phyloP scores from a whole-genome alignment of 345 rosid species.

The Ceriops tagal region DNA sequence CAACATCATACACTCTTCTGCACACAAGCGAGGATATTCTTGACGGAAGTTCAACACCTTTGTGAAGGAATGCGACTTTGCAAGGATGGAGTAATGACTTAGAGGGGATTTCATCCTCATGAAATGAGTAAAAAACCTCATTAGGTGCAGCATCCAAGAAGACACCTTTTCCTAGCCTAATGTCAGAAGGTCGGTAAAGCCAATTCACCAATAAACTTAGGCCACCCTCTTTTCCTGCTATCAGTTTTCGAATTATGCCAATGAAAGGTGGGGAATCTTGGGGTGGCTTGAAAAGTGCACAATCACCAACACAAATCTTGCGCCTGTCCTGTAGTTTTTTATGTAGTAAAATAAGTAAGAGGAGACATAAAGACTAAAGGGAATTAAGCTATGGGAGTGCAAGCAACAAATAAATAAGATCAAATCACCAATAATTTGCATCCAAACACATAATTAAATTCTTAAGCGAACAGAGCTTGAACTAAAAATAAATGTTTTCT shows the following conservation, averaged over 20 bases:
- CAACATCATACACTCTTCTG: conserved; percentile 74
- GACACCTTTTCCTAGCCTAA: conserved; percentile 83
- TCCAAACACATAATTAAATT: too few relatives aligned
- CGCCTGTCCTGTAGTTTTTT: conserved; percentile 62
- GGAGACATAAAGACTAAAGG: not conserved
- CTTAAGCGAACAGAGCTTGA: too few relatives aligned
- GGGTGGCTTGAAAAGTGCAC: conserved; percentile 85
- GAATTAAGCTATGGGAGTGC: too few relatives aligned
- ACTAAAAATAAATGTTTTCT: too few relatives aligned
- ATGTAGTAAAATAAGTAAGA: not conserved
- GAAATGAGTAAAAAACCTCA: conserved; percentile 92
- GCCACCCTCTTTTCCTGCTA: conserved; percentile 45
- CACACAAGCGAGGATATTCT: conserved; percentile 81
- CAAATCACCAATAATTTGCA: too few relatives aligned
- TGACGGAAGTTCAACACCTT: conserved; percentile 70
- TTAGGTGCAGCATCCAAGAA: conserved; percentile 81
- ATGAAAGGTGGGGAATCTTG: conserved; percentile 85
- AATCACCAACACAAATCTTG: conserved; percentile 76
- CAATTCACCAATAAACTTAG: conserved; percentile 69
- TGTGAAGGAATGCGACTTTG: conserved; percentile 88
- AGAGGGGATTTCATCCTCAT: conserved; percentile 86
- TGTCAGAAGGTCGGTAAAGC: conserved; percentile 81
- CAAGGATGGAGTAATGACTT: conserved; percentile 87
- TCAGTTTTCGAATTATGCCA: conserved; percentile 65
- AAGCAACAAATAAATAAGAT: too few relatives aligned